phyloP scores from a whole-genome alignment of 257 asterid genomes.

The Gentiana macrophylla region DNA sequence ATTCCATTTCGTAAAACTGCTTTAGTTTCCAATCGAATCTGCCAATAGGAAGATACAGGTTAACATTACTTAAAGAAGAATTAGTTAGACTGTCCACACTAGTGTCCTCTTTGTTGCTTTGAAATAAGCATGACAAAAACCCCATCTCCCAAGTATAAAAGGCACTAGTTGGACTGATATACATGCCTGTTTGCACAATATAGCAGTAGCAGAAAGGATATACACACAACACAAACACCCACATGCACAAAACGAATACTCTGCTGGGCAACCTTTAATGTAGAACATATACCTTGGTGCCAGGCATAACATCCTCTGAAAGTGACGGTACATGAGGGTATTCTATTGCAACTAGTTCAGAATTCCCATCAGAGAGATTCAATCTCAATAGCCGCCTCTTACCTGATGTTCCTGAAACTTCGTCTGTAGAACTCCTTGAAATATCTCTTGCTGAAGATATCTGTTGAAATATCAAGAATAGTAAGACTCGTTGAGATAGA shows the following conservation, averaged over 20 bases:
- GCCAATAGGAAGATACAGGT: slow-evolving; percentile 22
- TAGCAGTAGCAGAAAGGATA: too few relatives aligned
- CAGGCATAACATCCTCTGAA: slow-evolving; percentile 62
- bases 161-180: too few relatives aligned
- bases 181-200: too few relatives aligned
- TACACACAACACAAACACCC: too few relatives aligned
- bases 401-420: slow-evolving; percentile 43
- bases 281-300: slow-evolving; percentile 55
- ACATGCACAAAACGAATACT: too few relatives aligned
- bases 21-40: slow-evolving; percentile 58
- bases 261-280: too few relatives aligned
- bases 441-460: slow-evolving; percentile 58
- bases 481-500: too few relatives aligned
- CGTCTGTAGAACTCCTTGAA: slow-evolving; percentile 40
- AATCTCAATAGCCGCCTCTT: slow-evolving; percentile 44
- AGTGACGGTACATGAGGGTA: slow-evolving; percentile 53
- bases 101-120: too few relatives aligned
- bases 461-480: slow-evolving; percentile 13
- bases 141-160: too few relatives aligned
- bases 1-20: slow-evolving; percentile 45
- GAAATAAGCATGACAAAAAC: too few relatives aligned
- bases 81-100: too few relatives aligned
- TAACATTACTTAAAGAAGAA: neutral
- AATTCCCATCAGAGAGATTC: slow-evolving; percentile 80
- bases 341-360: slow-evolving; percentile 64